These are phyloP conservation scores for Cryphonectria nitschkei DNA, from an alignment of 2,329 filamentous ascomycete genomes.

Conservation along the genomic window DNA sequence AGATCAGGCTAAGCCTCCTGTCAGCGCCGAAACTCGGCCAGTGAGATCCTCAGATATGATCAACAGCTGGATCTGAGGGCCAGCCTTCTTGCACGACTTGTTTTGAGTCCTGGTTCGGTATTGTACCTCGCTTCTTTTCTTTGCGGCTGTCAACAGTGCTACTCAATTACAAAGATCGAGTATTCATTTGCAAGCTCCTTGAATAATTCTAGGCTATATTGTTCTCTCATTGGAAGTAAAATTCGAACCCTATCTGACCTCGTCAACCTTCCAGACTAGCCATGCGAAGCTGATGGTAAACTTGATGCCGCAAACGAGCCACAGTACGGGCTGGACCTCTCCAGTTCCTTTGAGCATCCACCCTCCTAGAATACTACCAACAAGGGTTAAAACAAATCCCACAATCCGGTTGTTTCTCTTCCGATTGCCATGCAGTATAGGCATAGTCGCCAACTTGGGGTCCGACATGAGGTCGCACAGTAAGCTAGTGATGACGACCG, in stretches of 20 bases:
- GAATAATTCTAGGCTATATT: background rate
- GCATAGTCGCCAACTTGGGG: conserved; percentile 47
- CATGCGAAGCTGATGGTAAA: conserved; percentile 43
- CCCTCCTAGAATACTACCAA: conserved; percentile 51
- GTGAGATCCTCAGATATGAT: too few relatives aligned
- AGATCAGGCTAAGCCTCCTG: background rate
- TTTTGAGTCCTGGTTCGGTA: too few relatives aligned
- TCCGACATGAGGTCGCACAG: conserved; percentile 59
- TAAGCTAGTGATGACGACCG: conserved; percentile 58
- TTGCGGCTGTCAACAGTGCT: background rate
- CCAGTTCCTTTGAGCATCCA: conserved; percentile 50
- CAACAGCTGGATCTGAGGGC: too few relatives aligned
- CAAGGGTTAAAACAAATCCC: conserved; percentile 49
- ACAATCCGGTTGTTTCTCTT: conserved; percentile 53
- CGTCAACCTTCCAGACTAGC: conserved; percentile 13
- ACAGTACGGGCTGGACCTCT: conserved; percentile 48
- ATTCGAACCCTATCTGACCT: background rate
- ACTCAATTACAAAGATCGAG: background rate
- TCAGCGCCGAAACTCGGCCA: too few relatives aligned
- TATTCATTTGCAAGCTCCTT: background rate
- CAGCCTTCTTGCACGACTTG: too few relatives aligned
- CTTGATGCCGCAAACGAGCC: conserved; percentile 51
- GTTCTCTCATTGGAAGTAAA: too few relatives aligned
- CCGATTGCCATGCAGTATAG: conserved; percentile 44
- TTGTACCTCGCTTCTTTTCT: too few relatives aligned